phyloP scores from a whole-genome alignment of 1,284 basidiomycete species.

The Tetrapyrgos nigripes region DNA sequence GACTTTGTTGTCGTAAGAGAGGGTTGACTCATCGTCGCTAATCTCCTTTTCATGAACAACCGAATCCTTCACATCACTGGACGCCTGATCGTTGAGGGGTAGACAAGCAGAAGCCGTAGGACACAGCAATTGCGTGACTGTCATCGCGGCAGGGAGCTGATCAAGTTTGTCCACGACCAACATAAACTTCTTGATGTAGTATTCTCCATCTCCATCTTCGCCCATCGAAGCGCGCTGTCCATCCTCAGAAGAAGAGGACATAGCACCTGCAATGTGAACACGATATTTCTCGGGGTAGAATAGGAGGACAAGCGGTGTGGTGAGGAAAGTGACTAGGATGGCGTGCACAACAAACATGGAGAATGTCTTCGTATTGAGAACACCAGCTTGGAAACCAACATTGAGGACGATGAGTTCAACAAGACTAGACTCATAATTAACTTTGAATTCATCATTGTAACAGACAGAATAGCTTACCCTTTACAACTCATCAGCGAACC shows the following conservation, averaged over 20 bases:
- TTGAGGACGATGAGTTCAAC: constrained; percentile 94
- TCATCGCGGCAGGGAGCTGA: constrained; percentile 79
- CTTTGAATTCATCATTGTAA: background rate
- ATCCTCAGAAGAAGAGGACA: constrained; percentile 5
- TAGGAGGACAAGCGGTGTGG: constrained; percentile 80
- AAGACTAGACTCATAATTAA: constrained; percentile 50
- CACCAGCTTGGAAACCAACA: constrained; percentile 82
- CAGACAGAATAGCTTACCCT: constrained; percentile 67
- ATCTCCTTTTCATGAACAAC: too few species aligned
- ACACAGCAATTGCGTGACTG: constrained; percentile 65
- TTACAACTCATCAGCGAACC: constrained; percentile 95
- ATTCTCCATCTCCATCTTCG: constrained; percentile 35
- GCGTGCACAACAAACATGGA: constrained; percentile 94
- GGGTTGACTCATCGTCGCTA: too few species aligned
- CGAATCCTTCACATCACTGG: too few species aligned
- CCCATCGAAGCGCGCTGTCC: constrained; percentile 19
- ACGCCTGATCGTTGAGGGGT: constrained; percentile 11
- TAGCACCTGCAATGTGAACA: constrained; percentile 24
- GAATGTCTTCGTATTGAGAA: constrained; percentile 76
- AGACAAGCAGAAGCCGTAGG: constrained; percentile 22
- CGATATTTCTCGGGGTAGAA: constrained; percentile 76
- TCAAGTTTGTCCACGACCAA: constrained; percentile 89
- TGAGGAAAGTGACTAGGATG: constrained; percentile 84
- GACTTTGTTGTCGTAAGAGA: constrained; percentile 10
- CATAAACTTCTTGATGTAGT: constrained; percentile 66